phyloP scores from a whole-genome alignment of 352 stramenopile genomes.

The Peronosclerospora sorghi region DNA sequence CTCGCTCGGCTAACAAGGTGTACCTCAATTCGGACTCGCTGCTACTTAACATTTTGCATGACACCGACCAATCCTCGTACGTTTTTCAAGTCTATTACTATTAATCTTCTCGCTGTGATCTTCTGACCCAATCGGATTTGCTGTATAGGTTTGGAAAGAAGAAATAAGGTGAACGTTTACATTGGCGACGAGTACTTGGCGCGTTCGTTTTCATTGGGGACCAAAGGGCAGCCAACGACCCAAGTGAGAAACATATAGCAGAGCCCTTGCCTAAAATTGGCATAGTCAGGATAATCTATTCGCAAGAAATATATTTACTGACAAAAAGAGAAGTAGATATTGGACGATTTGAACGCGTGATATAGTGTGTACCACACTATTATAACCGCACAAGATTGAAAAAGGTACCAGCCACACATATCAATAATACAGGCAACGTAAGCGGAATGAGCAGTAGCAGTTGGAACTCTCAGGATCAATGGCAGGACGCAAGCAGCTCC shows the following conservation, averaged over 20 bases:
- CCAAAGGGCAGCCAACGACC: not conserved
- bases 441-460: constrained; percentile 30
- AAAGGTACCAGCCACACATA: no score
- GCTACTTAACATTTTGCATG: constrained; percentile 92
- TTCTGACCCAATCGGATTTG: not conserved
- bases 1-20: constrained; percentile 92
- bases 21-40: constrained; percentile 97
- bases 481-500: constrained; percentile 43
- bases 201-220: no score
- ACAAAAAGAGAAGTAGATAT: no score
- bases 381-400: constrained; percentile 1
- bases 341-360: no score
- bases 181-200: not conserved
- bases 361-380: constrained; percentile 10
- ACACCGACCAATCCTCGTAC: constrained; percentile 39
- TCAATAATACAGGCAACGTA: no score
- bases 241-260: no score
- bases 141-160: constrained; percentile 24
- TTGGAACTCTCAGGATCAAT: constrained; percentile 68
- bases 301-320: no score
- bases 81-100: constrained; percentile 5
- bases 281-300: no score
- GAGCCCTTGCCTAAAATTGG: no score
- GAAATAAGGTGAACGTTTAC: constrained; percentile 20
- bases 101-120: not conserved